Evolutionary conservation across 257 asterid genomes (phyloP), one percentile per base, ranked within the genome.

Genomic region (Paulownia fortunei): DNA sequence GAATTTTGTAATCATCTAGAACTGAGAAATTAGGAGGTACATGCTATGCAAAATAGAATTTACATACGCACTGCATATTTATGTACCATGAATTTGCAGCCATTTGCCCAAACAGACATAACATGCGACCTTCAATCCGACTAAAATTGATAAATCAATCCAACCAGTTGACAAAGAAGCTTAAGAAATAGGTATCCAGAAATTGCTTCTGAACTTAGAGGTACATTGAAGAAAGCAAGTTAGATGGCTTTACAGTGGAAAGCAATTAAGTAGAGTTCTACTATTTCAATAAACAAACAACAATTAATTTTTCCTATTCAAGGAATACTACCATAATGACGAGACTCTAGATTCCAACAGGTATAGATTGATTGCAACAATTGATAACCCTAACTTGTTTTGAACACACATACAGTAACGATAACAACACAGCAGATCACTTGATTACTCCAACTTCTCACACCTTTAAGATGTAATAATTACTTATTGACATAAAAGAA

Each of bases 131-230:
- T 71, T 16, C 51, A 61, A 23, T 62, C 39, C 21, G 4, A 23
- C n/a, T n/a, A 44, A 72, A 72, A 41, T 24, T 41, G 49, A 12
- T 15, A 18, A 60, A 10, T 2, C 60, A 18, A 73, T 42, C 66
- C 11, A 5, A 30, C 82, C 75, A 72, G 23, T 63, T 37, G 32
- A 68, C 21, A 63, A 9, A 63, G 30, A 62, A 79, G 55, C 69
- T 41, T 15, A 42, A 72, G 51, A 52, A 26, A 19, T 71, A 51
- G 10, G 19, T 26, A 32, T 56, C 41, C n/a, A 72, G n/a, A 37
- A 13, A 27, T 7, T 62, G 37, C 10, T 61, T 30, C 54, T 56
- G 42, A 60, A 51, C 59, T 51, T 44, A 36, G 52, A 42, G 19
- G 70, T 37, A 27, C 46, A 71, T 52, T 51, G 74, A 52, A 8